Evolutionary conservation across 352 stramenopile species (phyloP).

Genomic region (Pilasporangium apinafurcum): DNA sequence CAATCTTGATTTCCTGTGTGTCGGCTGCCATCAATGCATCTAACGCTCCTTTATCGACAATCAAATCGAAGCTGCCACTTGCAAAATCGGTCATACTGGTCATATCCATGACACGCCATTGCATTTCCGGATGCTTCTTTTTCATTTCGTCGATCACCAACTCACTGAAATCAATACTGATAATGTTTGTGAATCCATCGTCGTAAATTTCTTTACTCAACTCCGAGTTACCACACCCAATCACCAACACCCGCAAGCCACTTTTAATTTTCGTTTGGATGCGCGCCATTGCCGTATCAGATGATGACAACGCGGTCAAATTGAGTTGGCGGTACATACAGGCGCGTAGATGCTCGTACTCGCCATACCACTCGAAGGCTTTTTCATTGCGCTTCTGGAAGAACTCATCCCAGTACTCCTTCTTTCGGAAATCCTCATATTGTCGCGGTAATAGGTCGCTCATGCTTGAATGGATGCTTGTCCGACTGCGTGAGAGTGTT

Average conservation of each 20-base stretch:
- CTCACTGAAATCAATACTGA: conserved; percentile 72
- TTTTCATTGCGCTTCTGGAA: conserved; percentile 62
- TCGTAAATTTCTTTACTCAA: conserved; percentile 48
- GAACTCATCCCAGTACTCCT: conserved; percentile 73
- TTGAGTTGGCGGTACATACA: conserved; percentile 23
- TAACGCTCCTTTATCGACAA: conserved; percentile 79
- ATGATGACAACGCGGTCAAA: conserved; percentile 21
- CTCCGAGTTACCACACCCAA: conserved; percentile 77
- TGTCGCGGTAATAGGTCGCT: conserved; percentile 36
- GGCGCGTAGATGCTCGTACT: conserved; percentile 35
- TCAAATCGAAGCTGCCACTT: conserved; percentile 52
- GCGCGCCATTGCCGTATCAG: conserved; percentile 11
- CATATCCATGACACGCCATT: conserved; percentile 79
- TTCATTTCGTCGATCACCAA: conserved; percentile 75
- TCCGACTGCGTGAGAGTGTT: no score
- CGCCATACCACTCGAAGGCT: conserved; percentile 80
- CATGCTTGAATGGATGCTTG: no score
- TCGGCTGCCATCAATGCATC: conserved; percentile 64
- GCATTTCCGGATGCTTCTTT: conserved; percentile 46
- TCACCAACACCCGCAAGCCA: conserved; percentile 48
- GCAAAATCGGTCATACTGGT: conserved; percentile 40
- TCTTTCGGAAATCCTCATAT: conserved; percentile 56
- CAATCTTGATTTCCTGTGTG: conserved; percentile 22
- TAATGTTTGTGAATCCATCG: conserved; percentile 48
- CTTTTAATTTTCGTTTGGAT: conserved; percentile 27